Percentiles rank a stretch among this genome's conserved stretches.
phyloP scores from a whole-genome alignment of 2,329 filamentous ascomycete species.

The Monilinia fructicola region DNA sequence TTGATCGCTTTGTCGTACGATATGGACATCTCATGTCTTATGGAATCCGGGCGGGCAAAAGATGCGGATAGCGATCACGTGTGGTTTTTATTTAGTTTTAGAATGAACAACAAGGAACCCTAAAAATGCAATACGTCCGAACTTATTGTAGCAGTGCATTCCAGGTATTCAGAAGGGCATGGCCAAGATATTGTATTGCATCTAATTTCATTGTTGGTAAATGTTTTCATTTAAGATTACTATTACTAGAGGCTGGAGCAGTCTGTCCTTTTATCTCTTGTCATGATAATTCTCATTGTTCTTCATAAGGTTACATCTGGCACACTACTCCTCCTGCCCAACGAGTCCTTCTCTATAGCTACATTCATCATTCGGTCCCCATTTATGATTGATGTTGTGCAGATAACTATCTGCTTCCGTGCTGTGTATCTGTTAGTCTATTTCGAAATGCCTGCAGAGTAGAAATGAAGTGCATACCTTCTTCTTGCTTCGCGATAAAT shows the following conservation, averaged over 20 bases:
- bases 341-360: constrained; percentile 64
- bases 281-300: constrained; percentile 21
- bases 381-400: constrained; percentile 86
- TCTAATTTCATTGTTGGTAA: constrained; percentile 9
- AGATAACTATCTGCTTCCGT: constrained; percentile 82
- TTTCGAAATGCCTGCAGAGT: background rate
- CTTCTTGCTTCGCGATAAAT: constrained; percentile 83
- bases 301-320: constrained; percentile 35
- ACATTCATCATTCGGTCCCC: constrained; percentile 87
- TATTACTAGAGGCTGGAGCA: constrained; percentile 9
- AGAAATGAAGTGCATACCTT: constrained; percentile 48
- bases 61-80: constrained; percentile 35
- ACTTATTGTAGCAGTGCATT: constrained; percentile 18
- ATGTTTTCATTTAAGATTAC: constrained; percentile 21
- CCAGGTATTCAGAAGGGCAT: constrained; percentile 6
- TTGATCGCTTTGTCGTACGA: constrained; percentile 34
- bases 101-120: constrained; percentile 18
- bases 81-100: constrained; percentile 26
- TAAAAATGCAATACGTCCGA: constrained; percentile 15
- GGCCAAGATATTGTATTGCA: background rate
- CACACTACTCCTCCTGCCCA: constrained; percentile 35
- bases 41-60: constrained; percentile 30
- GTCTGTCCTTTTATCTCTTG: constrained; percentile 16
- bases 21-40: constrained; percentile 33
- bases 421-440: constrained; percentile 44